These are phyloP conservation scores for Senna tora DNA, from an alignment of 306 rosid genomes.

Conservation along the genomic window DNA sequence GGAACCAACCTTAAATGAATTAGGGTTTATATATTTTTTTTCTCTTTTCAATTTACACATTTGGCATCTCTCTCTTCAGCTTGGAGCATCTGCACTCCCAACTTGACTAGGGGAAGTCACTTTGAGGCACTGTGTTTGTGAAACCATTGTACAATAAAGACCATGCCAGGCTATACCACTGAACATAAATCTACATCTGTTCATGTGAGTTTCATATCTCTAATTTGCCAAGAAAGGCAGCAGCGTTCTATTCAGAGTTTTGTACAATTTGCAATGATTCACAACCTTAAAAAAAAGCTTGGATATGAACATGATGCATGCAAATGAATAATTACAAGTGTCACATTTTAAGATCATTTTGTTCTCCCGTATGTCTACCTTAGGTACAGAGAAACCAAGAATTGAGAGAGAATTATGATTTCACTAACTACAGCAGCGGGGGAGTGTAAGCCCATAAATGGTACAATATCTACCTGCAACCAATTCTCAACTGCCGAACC, in stretches of 20 bases:
- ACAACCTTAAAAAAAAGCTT: constrained; percentile 52
- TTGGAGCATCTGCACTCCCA: no score
- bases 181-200: constrained; percentile 15
- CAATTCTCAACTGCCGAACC: constrained; percentile 93
- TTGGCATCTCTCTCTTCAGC: no score
- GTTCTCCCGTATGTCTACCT: constrained; percentile 58
- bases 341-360: constrained; percentile 41
- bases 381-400: constrained; percentile 87
- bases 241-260: constrained; percentile 48
- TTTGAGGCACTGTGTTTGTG: constrained; percentile 10
- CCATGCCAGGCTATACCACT: background rate
- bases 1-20: no score
- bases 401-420: constrained; percentile 79
- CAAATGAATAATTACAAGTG: constrained; percentile 84
- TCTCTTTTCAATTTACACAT: no score
- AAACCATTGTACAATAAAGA: background rate
- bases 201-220: constrained; percentile 40
- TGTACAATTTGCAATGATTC: constrained; percentile 73
- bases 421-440: constrained; percentile 95
- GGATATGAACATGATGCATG: constrained; percentile 59
- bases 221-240: constrained; percentile 30
- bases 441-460: constrained; percentile 89
- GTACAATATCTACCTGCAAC: constrained; percentile 97
- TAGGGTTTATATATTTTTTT: no score
- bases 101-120: constrained; percentile 11